These are phyloP conservation scores for Lactifluus subvellereus DNA, from an alignment of 768 basidiomycete genomes.

Conservation along the genomic window DNA sequence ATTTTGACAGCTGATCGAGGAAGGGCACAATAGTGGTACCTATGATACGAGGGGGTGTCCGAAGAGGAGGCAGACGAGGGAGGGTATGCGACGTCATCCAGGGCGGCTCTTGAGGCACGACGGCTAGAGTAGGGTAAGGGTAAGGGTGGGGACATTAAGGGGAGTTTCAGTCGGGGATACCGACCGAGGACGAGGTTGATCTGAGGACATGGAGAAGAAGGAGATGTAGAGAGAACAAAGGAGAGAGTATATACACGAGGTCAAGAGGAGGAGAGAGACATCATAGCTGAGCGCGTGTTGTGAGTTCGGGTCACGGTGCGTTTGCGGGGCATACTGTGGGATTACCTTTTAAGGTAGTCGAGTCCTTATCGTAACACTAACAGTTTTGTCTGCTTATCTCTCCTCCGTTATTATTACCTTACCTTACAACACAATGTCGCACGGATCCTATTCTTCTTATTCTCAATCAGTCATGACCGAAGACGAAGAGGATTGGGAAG, in stretches of 20 bases:
- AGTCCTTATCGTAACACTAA: too few species aligned
- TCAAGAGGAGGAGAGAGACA: neutral
- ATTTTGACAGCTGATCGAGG: neutral
- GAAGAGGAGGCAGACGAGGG: slow-evolving; percentile 20
- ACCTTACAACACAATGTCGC: slow-evolving; percentile 46
- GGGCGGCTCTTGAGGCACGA: neutral
- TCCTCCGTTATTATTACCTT: too few species aligned
- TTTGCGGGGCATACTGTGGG: too few species aligned
- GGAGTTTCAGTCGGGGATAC: neutral
- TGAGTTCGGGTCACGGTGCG: too few species aligned
- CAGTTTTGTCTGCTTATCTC: neutral
- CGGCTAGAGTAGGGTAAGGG: neutral
- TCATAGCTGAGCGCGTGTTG: too few species aligned
- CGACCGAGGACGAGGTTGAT: slow-evolving; percentile 1
- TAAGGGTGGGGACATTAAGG: neutral
- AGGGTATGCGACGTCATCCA: slow-evolving; percentile 13
- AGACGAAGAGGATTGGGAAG: slow-evolving; percentile 92
- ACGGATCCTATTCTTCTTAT: slow-evolving; percentile 69
- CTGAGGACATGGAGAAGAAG: slow-evolving; percentile 2
- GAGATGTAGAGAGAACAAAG: neutral
- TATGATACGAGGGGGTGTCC: slow-evolving; percentile 12
- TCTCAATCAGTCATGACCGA: slow-evolving; percentile 79
- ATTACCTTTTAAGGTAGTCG: neutral
- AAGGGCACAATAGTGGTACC: neutral
- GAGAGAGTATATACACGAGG: neutral